Evolutionary conservation across 1,139 yeast genomes (phyloP).

Genomic region (Barnettozyma hawaiiensis): DNA sequence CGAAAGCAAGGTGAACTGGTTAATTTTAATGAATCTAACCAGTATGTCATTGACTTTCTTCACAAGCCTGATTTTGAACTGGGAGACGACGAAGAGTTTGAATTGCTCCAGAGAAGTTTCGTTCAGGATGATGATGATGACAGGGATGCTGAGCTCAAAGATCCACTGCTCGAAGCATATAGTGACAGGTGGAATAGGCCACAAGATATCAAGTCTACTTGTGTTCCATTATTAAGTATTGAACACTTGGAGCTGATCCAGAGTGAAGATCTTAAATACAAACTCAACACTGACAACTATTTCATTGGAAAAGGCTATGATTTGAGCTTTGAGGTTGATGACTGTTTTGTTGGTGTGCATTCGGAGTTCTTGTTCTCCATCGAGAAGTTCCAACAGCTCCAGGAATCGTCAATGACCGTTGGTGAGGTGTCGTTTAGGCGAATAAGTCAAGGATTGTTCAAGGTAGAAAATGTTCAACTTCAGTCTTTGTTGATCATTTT

Average conservation of each 20-base stretch:
- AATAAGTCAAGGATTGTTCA: slow-evolving; percentile 9
- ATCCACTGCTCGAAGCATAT: slow-evolving; percentile 10
- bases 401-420: slow-evolving; percentile 7
- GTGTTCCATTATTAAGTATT: slow-evolving; percentile 3
- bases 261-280: slow-evolving; percentile 23
- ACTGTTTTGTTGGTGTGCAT: slow-evolving; percentile 21
- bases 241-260: slow-evolving; percentile 15
- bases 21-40: slow-evolving; percentile 6
- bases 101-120: slow-evolving; percentile 10
- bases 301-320: slow-evolving; percentile 26
- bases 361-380: slow-evolving; percentile 14
- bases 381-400: slow-evolving; percentile 9
- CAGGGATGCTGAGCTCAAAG: slow-evolving; percentile 2
- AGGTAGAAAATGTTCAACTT: slow-evolving; percentile 11
- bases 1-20: slow-evolving; percentile 19
- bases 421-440: slow-evolving; percentile 15
- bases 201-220: slow-evolving; percentile 15
- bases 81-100: slow-evolving; percentile 17
- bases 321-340: slow-evolving; percentile 23
- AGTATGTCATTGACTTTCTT: slow-evolving; percentile 15
- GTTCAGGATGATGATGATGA: not conserved
- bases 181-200: slow-evolving; percentile 10
- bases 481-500: slow-evolving; percentile 29
- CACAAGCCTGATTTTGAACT: slow-evolving; percentile 15
- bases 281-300: slow-evolving; percentile 20